Conservation (phyloP, 805 yeast species). For the Starmerella riodocensis region DNA sequence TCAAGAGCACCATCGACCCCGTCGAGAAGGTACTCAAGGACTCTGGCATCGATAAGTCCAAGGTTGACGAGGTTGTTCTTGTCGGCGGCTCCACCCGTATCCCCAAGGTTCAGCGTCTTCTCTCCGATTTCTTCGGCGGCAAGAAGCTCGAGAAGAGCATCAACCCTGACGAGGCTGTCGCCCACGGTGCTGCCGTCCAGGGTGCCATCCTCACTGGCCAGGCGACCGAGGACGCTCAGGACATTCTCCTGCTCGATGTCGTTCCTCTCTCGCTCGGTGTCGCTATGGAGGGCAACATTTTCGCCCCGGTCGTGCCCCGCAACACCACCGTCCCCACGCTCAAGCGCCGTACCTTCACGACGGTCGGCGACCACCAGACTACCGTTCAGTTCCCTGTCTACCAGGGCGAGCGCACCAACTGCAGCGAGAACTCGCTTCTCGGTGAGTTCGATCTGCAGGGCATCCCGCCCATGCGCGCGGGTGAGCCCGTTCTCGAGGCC, state of each 20-base stretch:
- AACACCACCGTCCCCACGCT: slow-evolving; percentile 98
- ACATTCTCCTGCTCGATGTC: slow-evolving; percentile 88
- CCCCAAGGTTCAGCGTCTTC: slow-evolving; percentile 92
- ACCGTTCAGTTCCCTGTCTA: slow-evolving; percentile 97
- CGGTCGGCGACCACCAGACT: slow-evolving; percentile 97
- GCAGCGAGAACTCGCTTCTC: slow-evolving; percentile 89
- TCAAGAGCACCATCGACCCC: slow-evolving; percentile 88
- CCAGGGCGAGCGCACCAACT: slow-evolving; percentile 99
- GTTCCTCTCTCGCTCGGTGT: slow-evolving; percentile 98
- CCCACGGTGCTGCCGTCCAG: slow-evolving; percentile 99
- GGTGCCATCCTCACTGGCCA: slow-evolving; percentile 97
- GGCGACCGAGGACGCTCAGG: slow-evolving; percentile 83
- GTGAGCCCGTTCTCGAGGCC: slow-evolving; percentile 98
- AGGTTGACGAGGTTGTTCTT: slow-evolving; percentile 85
- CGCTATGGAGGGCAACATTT: slow-evolving; percentile 98
- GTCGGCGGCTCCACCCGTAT: slow-evolving; percentile 99
- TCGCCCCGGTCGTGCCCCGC: slow-evolving; percentile 98
- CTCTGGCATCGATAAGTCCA: slow-evolving; percentile 69
- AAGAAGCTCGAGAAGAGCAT: slow-evolving; percentile 92
- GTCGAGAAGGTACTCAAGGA: slow-evolving; percentile 93
- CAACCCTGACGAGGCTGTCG: slow-evolving; percentile 99
- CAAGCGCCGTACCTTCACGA: slow-evolving; percentile 97
- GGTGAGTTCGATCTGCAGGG: slow-evolving; percentile 98
- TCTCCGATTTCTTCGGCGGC: slow-evolving; percentile 91
- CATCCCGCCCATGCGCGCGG: slow-evolving; percentile 97